phyloP scores from a whole-genome alignment of 2,329 filamentous ascomycete genomes.

The Trichoderma sp. region DNA sequence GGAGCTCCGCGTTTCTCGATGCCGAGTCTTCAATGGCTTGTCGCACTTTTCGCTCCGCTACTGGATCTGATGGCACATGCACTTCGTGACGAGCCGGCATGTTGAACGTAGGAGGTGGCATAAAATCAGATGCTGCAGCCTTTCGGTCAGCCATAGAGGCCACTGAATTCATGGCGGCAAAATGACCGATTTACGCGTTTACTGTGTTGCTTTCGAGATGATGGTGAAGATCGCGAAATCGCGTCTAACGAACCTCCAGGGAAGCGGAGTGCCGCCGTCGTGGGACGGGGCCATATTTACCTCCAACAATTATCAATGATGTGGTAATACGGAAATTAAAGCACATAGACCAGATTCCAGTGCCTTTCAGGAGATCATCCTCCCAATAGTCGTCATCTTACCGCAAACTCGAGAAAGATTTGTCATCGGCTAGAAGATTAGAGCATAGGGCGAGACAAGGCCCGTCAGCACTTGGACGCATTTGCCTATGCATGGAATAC shows the following conservation, averaged over 20 bases:
- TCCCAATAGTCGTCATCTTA: neutral
- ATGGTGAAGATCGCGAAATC: neutral
- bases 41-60: constrained; percentile 11
- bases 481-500: neutral
- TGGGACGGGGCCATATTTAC: constrained; percentile 1
- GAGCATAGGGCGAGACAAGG: neutral
- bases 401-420: neutral
- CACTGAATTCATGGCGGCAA: neutral
- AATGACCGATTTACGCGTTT: neutral
- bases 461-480: constrained; percentile 3
- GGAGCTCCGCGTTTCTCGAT: constrained; percentile 13
- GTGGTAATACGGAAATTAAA: neutral
- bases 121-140: neutral
- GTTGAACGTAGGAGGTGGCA: neutral
- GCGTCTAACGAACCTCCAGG: neutral
- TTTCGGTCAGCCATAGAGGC: neutral
- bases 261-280: neutral
- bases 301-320: neutral
- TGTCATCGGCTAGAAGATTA: constrained; percentile 7
- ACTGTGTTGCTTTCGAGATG: neutral
- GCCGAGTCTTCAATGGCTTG: constrained; percentile 33
- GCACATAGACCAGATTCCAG: neutral
- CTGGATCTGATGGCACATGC: neutral
- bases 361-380: neutral
- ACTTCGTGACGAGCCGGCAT: neutral